A percentile compares a stretch with the other conserved stretches of the same genome.
These are phyloP conservation scores for Yamadazyma olivae DNA, from an alignment of 805 yeast species.

Conservation along the genomic window DNA sequence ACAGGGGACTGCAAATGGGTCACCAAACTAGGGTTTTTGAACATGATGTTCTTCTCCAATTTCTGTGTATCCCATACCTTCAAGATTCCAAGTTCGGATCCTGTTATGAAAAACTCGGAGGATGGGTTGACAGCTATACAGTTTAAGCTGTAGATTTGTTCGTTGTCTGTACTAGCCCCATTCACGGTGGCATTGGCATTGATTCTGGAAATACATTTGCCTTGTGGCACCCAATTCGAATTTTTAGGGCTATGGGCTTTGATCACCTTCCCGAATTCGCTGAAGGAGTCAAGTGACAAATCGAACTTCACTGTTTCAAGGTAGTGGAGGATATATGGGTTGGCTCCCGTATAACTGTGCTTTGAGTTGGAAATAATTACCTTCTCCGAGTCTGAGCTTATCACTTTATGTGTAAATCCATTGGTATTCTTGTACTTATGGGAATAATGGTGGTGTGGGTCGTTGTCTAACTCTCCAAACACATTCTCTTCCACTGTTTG, in stretches of 20 bases:
- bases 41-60: constrained; percentile 59
- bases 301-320: constrained; percentile 52
- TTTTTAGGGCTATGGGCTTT: constrained; percentile 7
- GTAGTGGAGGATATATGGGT: constrained; percentile 59
- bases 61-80: constrained; percentile 75
- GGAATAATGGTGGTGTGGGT: constrained; percentile 17
- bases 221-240: constrained; percentile 9
- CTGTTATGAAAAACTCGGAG: constrained; percentile 67
- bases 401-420: constrained; percentile 33
- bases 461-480: constrained; percentile 43
- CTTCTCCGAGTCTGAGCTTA: constrained; percentile 28
- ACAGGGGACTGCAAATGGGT: constrained; percentile 50
- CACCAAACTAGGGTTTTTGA: constrained; percentile 43
- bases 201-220: constrained; percentile 5
- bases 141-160: constrained; percentile 67
- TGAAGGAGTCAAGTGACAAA: constrained; percentile 56
- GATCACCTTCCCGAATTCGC: constrained; percentile 58
- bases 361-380: constrained; percentile 33
- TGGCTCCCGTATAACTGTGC: constrained; percentile 66
- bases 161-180: constrained; percentile 28
- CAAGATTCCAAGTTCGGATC: constrained; percentile 69
- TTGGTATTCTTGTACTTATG: not conserved
- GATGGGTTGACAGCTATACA: constrained; percentile 59
- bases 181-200: constrained; percentile 18
- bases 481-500: constrained; percentile 42